Conservation (phyloP, 345 rosid species). For the Tarenaya hassleriana region DNA sequence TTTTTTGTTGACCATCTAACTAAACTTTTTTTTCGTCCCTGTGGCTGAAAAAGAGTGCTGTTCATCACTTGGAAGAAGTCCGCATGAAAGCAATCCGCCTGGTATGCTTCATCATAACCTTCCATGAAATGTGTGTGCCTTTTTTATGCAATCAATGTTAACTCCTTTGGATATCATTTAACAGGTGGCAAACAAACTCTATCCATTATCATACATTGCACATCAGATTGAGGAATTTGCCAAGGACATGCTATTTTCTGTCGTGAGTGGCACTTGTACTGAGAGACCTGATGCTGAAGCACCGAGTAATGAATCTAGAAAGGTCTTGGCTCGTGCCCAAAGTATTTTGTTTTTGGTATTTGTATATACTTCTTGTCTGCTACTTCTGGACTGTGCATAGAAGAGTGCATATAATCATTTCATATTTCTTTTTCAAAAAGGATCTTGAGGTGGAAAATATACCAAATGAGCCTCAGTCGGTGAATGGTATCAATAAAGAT, state of each 20-base stretch:
- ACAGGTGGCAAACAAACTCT: conserved; percentile 95
- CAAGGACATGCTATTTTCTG: conserved; percentile 55
- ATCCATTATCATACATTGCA: conserved; percentile 62
- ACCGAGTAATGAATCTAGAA: conserved; percentile 32
- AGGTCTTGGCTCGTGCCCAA: conserved; percentile 40
- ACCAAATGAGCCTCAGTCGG: conserved; percentile 38
- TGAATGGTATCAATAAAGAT: conserved; percentile 36
- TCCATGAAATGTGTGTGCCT: background rate
- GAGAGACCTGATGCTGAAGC: conserved; percentile 43
- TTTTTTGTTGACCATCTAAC: conserved; percentile 15
- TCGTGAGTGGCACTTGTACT: conserved; percentile 32
- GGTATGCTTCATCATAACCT: conserved; percentile 42
- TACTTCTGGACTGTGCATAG: conserved; percentile 6
- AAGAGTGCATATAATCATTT: conserved; percentile 11
- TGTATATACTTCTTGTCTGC: conserved; percentile 2
- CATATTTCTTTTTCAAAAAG: conserved; percentile 28
- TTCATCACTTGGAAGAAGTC: conserved; percentile 89
- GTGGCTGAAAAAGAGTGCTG: conserved; percentile 59
- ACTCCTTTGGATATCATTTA: conserved; percentile 19
- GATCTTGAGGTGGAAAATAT: conserved; percentile 43
- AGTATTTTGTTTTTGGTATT: conserved; percentile 4
- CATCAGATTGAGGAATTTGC: conserved; percentile 89
- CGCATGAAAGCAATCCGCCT: conserved; percentile 97
- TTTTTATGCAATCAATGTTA: conserved; percentile 6
- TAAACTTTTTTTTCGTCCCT: conserved; percentile 15